Conservation (phyloP, 257 asterid genomes). For the Nicotiana tabacum region DNA sequence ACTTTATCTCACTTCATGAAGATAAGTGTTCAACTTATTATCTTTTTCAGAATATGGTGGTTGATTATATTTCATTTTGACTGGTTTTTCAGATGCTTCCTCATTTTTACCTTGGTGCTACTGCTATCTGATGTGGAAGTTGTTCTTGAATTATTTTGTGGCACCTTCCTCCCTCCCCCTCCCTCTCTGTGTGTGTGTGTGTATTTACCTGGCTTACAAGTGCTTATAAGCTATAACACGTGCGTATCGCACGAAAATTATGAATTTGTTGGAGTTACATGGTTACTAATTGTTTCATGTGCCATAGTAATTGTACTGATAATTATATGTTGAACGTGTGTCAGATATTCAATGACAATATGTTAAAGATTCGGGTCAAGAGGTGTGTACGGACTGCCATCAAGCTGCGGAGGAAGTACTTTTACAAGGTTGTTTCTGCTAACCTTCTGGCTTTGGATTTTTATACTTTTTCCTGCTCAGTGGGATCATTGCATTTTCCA, state of each 20-base stretch:
- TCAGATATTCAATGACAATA: slow-evolving; percentile 87
- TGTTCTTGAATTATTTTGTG: slow-evolving; percentile 3
- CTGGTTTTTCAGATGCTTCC: not conserved
- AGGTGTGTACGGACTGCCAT: slow-evolving; percentile 83
- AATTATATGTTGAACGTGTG: slow-evolving; percentile 18
- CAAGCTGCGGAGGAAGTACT: slow-evolving; percentile 89
- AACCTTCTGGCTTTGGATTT: slow-evolving; percentile 10
- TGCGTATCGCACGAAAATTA: not conserved
- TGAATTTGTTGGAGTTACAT: slow-evolving; percentile 10
- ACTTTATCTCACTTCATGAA: not conserved
- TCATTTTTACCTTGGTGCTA: slow-evolving; percentile 4
- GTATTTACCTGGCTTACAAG: too few relatives aligned
- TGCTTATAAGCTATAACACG: not conserved
- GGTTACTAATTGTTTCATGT: not conserved
- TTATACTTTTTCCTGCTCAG: not conserved
- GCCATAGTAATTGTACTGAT: not conserved
- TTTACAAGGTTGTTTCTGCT: slow-evolving; percentile 54
- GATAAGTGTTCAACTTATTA: not conserved
- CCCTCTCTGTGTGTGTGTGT: not conserved
- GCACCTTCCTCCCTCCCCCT: not conserved
- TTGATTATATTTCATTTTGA: slow-evolving; percentile 2
- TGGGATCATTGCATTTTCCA: not conserved
- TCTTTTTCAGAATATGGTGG: not conserved
- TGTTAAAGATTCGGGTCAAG: slow-evolving; percentile 79
- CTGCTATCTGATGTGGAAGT: not conserved